A percentile compares a stretch with the other conserved stretches of the same genome.
phyloP scores from a whole-genome alignment of 2,329 filamentous ascomycete genomes.

The Tetracladium maxilliforme region DNA sequence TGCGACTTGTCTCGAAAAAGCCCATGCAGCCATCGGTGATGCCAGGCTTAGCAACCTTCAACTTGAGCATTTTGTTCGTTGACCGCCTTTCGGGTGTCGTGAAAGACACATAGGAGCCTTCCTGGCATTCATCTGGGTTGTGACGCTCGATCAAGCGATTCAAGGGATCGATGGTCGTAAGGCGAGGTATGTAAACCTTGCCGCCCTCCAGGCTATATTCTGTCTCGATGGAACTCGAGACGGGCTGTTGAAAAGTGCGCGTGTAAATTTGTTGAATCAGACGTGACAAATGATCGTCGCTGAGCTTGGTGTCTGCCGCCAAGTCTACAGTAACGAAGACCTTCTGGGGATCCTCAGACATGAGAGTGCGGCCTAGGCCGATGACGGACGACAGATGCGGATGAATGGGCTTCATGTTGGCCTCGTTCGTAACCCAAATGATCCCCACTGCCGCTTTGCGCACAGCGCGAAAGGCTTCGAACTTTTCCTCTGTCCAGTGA shows the following conservation, averaged over 20 bases:
- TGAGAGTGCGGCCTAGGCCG: slow-evolving; percentile 7
- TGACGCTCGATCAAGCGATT: neutral
- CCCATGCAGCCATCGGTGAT: too few relatives aligned
- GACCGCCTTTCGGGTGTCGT: too few relatives aligned
- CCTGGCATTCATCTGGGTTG: too few relatives aligned
- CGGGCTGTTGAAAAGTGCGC: too few relatives aligned
- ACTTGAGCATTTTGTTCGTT: too few relatives aligned
- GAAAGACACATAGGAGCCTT: too few relatives aligned
- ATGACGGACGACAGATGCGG: slow-evolving; percentile 3
- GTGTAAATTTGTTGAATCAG: too few relatives aligned
- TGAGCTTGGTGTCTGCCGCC: neutral
- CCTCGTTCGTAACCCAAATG: slow-evolving; percentile 30
- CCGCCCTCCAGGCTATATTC: too few relatives aligned
- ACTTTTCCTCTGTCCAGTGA: slow-evolving; percentile 21
- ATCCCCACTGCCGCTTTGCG: slow-evolving; percentile 18
- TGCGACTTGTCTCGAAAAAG: too few relatives aligned
- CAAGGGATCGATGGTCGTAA: neutral
- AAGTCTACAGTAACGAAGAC: slow-evolving; percentile 4
- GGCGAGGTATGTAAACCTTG: too few relatives aligned
- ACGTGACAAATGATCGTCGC: neutral
- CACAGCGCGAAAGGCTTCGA: slow-evolving; percentile 22
- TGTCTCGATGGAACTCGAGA: too few relatives aligned
- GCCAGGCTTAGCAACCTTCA: too few relatives aligned
- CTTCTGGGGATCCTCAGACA: slow-evolving; percentile 5
- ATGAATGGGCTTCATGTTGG: slow-evolving; percentile 14